A percentile compares a stretch with the other conserved stretches of the same genome.
phyloP scores from a whole-genome alignment of 2,329 filamentous ascomycete genomes.

The Sporothrix euskadiensis region DNA sequence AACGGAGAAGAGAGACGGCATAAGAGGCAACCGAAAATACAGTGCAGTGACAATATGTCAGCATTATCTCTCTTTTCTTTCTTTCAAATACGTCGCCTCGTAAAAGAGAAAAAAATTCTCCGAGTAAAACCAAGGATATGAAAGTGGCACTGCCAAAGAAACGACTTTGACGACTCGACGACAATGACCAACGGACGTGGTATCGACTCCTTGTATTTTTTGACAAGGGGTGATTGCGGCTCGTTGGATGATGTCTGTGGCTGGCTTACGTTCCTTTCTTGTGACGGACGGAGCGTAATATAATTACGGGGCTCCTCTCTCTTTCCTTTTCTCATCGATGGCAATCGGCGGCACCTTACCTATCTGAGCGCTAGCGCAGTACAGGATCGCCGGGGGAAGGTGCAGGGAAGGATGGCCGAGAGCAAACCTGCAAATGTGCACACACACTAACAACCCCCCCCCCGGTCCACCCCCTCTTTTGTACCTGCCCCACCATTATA shows the following conservation, averaged over 20 bases:
- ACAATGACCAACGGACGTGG: neutral
- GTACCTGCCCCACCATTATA: too few species aligned
- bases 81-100: too few species aligned
- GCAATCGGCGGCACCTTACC: slow-evolving; percentile 17
- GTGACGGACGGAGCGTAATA: neutral
- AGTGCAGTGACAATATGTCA: too few species aligned
- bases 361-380: slow-evolving; percentile 10
- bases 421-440: neutral
- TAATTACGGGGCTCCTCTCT: neutral
- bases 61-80: neutral
- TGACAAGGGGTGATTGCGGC: neutral
- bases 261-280: neutral
- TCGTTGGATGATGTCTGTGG: neutral
- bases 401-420: neutral
- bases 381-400: slow-evolving; percentile 8
- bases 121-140: neutral
- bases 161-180: too few species aligned
- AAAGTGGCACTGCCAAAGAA: neutral
- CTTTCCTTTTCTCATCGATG: neutral
- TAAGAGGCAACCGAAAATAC: neutral
- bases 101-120: neutral
- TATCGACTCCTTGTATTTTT: neutral
- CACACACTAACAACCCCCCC: too few species aligned
- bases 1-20: neutral
- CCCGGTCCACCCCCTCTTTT: too few species aligned